Percentiles rank a stretch among this genome's conserved stretches.
phyloP scores from a whole-genome alignment of 495 filamentous ascomycete genomes.

The Lasiosphaeriaceae sp. region DNA sequence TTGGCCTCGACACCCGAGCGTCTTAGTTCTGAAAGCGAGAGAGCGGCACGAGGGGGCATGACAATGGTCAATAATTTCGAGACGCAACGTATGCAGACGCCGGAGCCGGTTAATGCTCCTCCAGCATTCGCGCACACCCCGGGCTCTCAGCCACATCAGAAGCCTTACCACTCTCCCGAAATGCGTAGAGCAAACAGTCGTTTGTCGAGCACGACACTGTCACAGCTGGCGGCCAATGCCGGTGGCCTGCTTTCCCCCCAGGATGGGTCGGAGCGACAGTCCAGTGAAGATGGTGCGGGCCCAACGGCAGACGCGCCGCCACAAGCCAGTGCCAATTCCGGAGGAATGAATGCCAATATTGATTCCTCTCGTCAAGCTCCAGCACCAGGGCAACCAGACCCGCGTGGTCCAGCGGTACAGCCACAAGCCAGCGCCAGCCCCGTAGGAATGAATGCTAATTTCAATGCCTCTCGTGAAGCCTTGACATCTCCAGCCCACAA shows the following conservation, averaged over 20 bases:
- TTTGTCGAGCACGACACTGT: constrained; percentile 75
- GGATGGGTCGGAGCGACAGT: constrained; percentile 15
- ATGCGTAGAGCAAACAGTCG: constrained; percentile 72
- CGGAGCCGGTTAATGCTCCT: constrained; percentile 68
- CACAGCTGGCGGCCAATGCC: constrained; percentile 67
- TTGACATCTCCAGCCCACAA: constrained; percentile 29
- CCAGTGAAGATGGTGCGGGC: constrained; percentile 23
- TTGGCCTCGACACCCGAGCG: constrained; percentile 48
- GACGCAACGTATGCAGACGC: constrained; percentile 55
- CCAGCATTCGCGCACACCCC: constrained; percentile 63
- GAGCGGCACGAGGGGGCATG: constrained; percentile 24
- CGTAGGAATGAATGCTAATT: constrained; percentile 48
- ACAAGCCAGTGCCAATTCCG: constrained; percentile 35
- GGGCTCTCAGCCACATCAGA: constrained; percentile 52
- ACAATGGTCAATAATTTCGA: constrained; percentile 37
- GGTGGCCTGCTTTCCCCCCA: constrained; percentile 39
- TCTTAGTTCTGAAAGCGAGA: constrained; percentile 56
- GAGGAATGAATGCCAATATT: constrained; percentile 47
- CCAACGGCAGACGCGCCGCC: constrained; percentile 39
- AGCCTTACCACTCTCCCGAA: constrained; percentile 69
- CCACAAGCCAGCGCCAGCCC: constrained; percentile 37
- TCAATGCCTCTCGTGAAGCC: constrained; percentile 47
- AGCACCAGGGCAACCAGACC: constrained; percentile 29
- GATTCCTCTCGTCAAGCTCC: constrained; percentile 44
- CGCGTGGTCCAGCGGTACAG: constrained; percentile 43